Base-by-base conservation (phyloP, 768 basidiomycete species). In the Grammothele lineata region DNA sequence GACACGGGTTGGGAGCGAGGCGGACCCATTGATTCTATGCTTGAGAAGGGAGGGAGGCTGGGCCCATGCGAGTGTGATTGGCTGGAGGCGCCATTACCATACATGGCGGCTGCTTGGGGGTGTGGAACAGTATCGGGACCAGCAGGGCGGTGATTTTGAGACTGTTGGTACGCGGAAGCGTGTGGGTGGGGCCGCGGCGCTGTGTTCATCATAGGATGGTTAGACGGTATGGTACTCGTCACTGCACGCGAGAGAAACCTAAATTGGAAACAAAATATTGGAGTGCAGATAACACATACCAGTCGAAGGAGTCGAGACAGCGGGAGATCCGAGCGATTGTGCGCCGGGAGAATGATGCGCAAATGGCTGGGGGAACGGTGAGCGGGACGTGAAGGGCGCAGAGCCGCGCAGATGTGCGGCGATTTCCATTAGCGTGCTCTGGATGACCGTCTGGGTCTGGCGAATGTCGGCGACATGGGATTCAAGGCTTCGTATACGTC, bases 401-500 rank as follows among this genome's bases (percentile, higher is more conserved):
- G 38, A 36, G 18, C 74, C 72, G n/a, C 89, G 85, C 33, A 96
- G 67, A 55, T 89, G 83, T 15, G 79, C 72, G 43, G 88, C 81
- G 49, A 97, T 78, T 60, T 95, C 93, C 43, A 81, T 70, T 10
- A 97, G 74, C 0, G 81, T 86, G 56, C 72, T 85, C 56, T 90
- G 87, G 40, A 95, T 95, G 11, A 80, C 74, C 23, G 72, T 68
- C 62, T 91, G 88, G 0, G 81, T 76, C 45, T 78, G 74, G 45
- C 82, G 81, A 60, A 91, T 89, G 41, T 92, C 89, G 36, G 85
- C 77, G 44, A 95, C 92, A 66, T 91, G 89, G 22, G 76, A 56
- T 66, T 96, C 93, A 45, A 96, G 78, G 60, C 82, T 91, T 58
- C 90, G 83, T 53, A 96, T 94, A 40, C 93, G 91, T 64, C 93